Conservation (phyloP, 1,139 yeast species). For the Suhomyces terraborum region DNA sequence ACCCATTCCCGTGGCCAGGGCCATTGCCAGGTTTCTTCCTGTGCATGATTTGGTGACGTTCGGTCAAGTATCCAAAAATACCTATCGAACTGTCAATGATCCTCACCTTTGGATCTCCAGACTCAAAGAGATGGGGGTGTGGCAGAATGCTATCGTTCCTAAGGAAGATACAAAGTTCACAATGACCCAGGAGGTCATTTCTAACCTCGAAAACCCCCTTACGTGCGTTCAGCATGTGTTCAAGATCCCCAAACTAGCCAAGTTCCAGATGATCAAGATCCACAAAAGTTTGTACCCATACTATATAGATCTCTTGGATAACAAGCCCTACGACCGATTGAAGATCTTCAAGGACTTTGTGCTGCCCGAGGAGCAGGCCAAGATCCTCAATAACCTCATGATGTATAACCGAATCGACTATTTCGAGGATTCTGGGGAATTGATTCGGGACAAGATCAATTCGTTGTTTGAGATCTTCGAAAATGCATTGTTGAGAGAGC, state of each 20-base stretch:
- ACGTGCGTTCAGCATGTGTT: slow-evolving; percentile 43
- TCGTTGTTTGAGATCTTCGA: slow-evolving; percentile 72
- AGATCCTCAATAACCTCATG: slow-evolving; percentile 42
- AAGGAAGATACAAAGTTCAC: background rate
- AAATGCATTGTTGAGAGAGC: slow-evolving; percentile 68
- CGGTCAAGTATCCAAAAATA: slow-evolving; percentile 40
- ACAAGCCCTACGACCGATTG: slow-evolving; percentile 49
- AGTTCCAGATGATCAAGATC: slow-evolving; percentile 44
- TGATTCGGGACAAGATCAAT: slow-evolving; percentile 49
- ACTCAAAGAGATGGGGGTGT: slow-evolving; percentile 50
- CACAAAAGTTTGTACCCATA: slow-evolving; percentile 46
- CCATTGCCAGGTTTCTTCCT: slow-evolving; percentile 38
- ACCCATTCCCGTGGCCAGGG: slow-evolving; percentile 41
- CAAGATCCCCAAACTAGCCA: slow-evolving; percentile 44
- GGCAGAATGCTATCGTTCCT: slow-evolving; percentile 34
- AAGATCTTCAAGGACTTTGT: slow-evolving; percentile 49
- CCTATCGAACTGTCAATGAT: slow-evolving; percentile 39
- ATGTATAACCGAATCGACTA: slow-evolving; percentile 43
- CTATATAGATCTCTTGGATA: slow-evolving; percentile 49
- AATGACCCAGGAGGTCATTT: slow-evolving; percentile 1
- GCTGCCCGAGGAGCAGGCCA: slow-evolving; percentile 53
- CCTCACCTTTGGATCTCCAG: slow-evolving; percentile 54
- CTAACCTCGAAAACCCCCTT: slow-evolving; percentile 30
- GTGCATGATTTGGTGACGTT: slow-evolving; percentile 41
- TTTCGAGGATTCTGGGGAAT: slow-evolving; percentile 33